Evolutionary conservation across 768 basidiomycete genomes (phyloP).

Genomic region (Dendrothele bispora): DNA sequence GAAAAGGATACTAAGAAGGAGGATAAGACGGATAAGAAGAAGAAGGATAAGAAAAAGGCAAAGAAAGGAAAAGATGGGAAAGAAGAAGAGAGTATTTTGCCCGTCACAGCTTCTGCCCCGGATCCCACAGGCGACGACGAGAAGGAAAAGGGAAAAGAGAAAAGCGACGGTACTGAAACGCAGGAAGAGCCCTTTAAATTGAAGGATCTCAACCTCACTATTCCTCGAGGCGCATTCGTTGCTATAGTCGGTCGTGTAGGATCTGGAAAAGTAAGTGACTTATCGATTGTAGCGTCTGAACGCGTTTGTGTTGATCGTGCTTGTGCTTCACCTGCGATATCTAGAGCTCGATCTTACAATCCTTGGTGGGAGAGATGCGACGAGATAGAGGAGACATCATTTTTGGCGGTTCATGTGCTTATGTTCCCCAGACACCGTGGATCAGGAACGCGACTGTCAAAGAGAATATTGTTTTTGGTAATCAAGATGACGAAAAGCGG

Average conservation of each 20-base stretch:
- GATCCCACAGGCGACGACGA: constrained; percentile 15
- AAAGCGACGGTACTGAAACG: constrained; percentile 12
- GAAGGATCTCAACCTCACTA: constrained; percentile 41
- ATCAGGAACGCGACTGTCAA: constrained; percentile 67
- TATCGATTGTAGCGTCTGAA: background rate
- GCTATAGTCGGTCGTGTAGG: constrained; percentile 78
- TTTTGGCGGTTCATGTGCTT: constrained; percentile 56
- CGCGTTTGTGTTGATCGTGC: background rate
- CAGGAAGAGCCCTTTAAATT: constrained; percentile 54
- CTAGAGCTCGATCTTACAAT: constrained; percentile 57
- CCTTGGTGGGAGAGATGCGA: constrained; percentile 69
- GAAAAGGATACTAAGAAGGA: constrained; percentile 2
- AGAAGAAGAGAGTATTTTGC: background rate
- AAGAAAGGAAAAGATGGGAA: constrained; percentile 14
- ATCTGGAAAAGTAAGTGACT: constrained; percentile 56
- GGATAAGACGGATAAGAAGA: constrained; percentile 16
- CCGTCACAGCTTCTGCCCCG: background rate
- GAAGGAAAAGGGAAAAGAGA: constrained; percentile 17
- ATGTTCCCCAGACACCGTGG: constrained; percentile 65
- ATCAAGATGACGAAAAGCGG: constrained; percentile 58
- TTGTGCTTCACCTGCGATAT: background rate
- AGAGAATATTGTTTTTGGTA: constrained; percentile 76
- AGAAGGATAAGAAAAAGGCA: constrained; percentile 19
- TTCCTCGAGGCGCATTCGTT: constrained; percentile 59
- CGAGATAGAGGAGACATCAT: constrained; percentile 52